Conservation (phyloP, 306 rosid species). For the Argentina anserina region DNA sequence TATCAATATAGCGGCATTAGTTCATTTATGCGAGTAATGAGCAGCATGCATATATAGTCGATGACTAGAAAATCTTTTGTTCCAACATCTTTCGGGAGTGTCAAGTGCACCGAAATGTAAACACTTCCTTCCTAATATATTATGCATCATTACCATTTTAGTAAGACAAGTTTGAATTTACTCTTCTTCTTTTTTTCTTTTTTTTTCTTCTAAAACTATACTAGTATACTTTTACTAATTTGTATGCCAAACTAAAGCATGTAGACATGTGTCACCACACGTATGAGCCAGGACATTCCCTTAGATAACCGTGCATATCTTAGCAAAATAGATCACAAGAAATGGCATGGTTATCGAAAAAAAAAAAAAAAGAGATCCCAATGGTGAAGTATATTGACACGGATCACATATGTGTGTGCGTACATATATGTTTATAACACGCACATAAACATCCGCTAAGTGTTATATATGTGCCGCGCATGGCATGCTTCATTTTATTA, state of each 20-base stretch:
- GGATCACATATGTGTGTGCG: constrained; percentile 7
- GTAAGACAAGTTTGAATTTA: not conserved
- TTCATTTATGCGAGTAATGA: not conserved
- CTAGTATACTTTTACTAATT: not conserved
- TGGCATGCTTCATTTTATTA: not conserved
- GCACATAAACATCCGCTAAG: not conserved
- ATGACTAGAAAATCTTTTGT: not conserved
- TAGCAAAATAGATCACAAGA: constrained; percentile 21
- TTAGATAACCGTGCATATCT: constrained; percentile 25
- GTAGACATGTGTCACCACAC: constrained; percentile 1
- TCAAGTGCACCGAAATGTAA: no score
- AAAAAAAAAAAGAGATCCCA: no score
- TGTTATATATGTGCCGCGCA: constrained; percentile 15
- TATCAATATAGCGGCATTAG: no score
- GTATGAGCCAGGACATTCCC: not conserved
- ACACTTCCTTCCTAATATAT: no score
- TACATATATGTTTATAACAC: constrained; percentile 9
- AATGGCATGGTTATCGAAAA: no score
- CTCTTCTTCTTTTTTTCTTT: not conserved
- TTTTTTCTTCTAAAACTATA: not conserved
- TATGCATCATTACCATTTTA: not conserved
- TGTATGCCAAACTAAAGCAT: not conserved
- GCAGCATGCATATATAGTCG: not conserved
- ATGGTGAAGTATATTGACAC: constrained; percentile 30
- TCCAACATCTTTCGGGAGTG: not conserved